These are phyloP conservation scores for Cucumis sativus DNA, from an alignment of 306 rosid species.

Conservation along the genomic window DNA sequence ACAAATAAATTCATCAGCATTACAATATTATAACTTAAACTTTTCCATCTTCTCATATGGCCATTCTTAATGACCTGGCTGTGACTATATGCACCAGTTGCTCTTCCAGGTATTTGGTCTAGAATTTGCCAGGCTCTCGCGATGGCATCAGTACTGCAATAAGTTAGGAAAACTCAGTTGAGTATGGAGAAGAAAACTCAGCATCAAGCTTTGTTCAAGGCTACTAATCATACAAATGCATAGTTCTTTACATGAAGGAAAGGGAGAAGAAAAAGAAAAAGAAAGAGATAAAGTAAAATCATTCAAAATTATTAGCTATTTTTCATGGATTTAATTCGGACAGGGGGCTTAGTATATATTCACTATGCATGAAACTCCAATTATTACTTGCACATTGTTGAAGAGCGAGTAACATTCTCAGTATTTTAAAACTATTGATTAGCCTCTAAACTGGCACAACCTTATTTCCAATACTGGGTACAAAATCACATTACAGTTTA, in stretches of 20 bases:
- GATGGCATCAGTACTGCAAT: slow-evolving; percentile 60
- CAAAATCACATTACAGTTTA: neutral
- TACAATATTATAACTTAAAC: neutral
- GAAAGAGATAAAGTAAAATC: neutral
- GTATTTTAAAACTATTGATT: neutral
- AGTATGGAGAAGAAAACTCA: neutral
- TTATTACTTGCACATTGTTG: neutral
- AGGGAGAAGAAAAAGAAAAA: neutral
- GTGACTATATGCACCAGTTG: slow-evolving; percentile 92
- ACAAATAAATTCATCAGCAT: neutral
- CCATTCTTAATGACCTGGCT: slow-evolving; percentile 48
- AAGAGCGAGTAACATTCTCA: neutral
- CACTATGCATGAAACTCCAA: neutral
- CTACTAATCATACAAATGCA: neutral
- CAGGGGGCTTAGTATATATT: neutral
- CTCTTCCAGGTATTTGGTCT: slow-evolving; percentile 85
- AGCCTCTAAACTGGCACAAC: neutral
- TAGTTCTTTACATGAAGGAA: neutral
- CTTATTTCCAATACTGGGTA: neutral
- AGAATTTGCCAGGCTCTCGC: slow-evolving; percentile 69
- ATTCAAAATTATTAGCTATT: neutral
- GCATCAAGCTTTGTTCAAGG: neutral
- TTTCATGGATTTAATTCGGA: neutral
- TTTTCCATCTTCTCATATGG: neutral
- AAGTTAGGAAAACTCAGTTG: slow-evolving; percentile 1